Conservation (phyloP, 305 asterid genomes). For the Plantago lanceolata region DNA sequence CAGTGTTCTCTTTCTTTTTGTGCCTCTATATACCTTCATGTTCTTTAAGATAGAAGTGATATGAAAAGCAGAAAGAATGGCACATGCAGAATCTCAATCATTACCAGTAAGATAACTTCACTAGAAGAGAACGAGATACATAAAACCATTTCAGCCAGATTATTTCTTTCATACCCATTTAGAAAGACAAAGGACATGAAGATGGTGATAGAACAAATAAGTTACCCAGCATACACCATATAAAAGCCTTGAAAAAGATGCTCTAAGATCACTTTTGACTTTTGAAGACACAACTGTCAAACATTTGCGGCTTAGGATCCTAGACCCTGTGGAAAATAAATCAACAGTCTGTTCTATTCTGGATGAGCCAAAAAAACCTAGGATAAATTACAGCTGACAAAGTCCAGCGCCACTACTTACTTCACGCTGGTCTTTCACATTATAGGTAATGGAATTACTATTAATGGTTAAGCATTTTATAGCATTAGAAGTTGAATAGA, state of each 20-base stretch:
- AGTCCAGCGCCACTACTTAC: no score
- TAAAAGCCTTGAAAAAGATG: neutral
- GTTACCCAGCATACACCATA: neutral
- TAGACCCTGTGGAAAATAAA: neutral
- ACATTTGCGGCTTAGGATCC: conserved; percentile 1
- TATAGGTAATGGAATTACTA: conserved; percentile 1
- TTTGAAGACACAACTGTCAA: conserved; percentile 6
- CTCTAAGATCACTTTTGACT: neutral
- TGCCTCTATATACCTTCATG: neutral
- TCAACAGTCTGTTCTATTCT: neutral
- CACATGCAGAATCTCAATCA: conserved; percentile 14
- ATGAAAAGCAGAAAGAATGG: conserved; percentile 2
- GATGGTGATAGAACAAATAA: conserved; percentile 8
- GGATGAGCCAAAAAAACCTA: no score
- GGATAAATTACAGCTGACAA: no score
- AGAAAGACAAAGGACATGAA: conserved; percentile 9
- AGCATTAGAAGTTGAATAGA: no score
- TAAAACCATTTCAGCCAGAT: neutral
- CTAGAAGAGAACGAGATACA: conserved; percentile 3
- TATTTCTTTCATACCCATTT: neutral
- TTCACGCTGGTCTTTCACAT: no score
- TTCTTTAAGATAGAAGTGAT: neutral
- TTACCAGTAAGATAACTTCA: conserved; percentile 2
- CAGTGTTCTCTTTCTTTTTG: neutral
- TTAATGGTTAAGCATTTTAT: neutral